These are phyloP conservation scores for Phyllosticta citribraziliensis DNA, from an alignment of 2,329 filamentous ascomycete species.

Conservation along the genomic window DNA sequence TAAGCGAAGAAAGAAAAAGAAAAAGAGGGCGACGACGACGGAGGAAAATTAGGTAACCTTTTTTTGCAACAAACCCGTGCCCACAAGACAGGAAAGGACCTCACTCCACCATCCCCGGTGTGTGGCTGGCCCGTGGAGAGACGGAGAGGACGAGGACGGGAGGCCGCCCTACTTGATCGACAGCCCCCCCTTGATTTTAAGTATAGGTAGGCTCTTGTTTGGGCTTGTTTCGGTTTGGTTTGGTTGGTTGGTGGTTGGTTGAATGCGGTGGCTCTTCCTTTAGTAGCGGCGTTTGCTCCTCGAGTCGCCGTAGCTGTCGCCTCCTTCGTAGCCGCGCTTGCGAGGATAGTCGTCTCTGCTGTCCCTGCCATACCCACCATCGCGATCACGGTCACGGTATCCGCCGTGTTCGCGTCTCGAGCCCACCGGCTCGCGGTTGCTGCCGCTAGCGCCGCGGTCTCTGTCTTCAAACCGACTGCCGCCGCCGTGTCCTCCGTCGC, in stretches of 20 bases:
- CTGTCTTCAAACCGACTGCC: constrained; percentile 21
- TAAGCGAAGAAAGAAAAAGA: background rate
- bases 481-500: constrained; percentile 33
- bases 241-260: background rate
- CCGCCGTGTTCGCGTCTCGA: constrained; percentile 50
- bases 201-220: background rate
- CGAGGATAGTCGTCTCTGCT: constrained; percentile 33
- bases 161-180: background rate
- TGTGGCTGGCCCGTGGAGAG: background rate
- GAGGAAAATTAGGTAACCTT: constrained; percentile 9
- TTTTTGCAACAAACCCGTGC: constrained; percentile 10
- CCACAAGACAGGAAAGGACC: background rate
- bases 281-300: constrained; percentile 49
- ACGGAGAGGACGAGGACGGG: background rate
- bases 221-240: constrained; percentile 3
- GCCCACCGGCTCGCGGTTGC: constrained; percentile 77
- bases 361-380: constrained; percentile 9
- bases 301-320: constrained; percentile 68
- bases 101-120: too few relatives aligned
- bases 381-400: constrained; percentile 32
- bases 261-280: too few relatives aligned
- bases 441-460: constrained; percentile 49
- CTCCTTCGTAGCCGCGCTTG: constrained; percentile 59
- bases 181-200: background rate
- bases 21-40: background rate